Base-by-base conservation (phyloP, 164 flowering plant species). In the Vitis cinerea region DNA sequence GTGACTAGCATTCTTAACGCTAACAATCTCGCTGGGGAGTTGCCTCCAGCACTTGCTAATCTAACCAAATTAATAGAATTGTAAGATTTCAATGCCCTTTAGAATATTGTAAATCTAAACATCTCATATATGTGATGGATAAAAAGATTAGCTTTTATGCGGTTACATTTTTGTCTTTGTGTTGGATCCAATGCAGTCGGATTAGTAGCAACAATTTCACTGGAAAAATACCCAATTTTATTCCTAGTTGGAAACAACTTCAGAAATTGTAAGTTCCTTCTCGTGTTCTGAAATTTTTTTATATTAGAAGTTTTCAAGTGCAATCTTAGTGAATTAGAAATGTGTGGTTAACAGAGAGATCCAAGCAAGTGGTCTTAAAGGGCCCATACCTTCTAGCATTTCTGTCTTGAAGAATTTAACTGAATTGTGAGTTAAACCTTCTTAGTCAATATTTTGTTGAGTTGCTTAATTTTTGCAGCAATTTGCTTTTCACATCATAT, bases 391-490 rank as follows among this genome's bases (percentile, higher is more conserved):
- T 48, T 50, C 68, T 37, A 63, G 61, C 50, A 52, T 71, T 37
- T 51, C 64, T 9, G 15, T n/a, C 58, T 71, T 76, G 64, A 29
- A 2, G 44, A 68, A 59, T 49, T 58, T 76, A 54, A 56, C 65
- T 1, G 72, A 71, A 16, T 59, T 83, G 87, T 83, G 64, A 77
- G 87, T 79, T 12, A 0, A 44, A 19, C 70, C 14, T 60, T 50
- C 16, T 29, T 16, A 27, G 48, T 27, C 27, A 8, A 31, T 31
- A 31, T 3, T 31, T 31, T 61, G 10, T 50, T 17, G 29, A 6
- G 7, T 19, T 44, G n/a, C 10, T 23, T 47, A 10, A 31, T 50
- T 48, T 37, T 47, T 54, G 15, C 37, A 31, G 37, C 37, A 0
- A 31, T 31, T 31, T 31, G 37, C 37, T 4, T 31, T 31, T 31